A percentile compares a stretch with the other conserved stretches of the same genome.
These are phyloP conservation scores for Torulaspora indica DNA, from an alignment of 805 yeast genomes.

Conservation along the genomic window DNA sequence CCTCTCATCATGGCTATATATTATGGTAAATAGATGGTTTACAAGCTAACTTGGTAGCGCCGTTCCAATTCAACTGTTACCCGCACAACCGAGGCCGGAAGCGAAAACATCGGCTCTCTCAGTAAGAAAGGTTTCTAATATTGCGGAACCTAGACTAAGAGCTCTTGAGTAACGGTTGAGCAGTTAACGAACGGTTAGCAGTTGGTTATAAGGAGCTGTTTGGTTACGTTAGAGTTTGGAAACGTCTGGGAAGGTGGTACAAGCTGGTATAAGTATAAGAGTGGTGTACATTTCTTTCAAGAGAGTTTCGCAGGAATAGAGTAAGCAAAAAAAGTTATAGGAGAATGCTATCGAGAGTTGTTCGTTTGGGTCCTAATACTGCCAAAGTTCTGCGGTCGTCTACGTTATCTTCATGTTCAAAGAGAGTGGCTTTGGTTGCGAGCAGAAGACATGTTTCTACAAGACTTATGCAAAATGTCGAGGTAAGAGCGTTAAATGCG, in stretches of 20 bases:
- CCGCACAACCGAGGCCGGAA: slow-evolving; percentile 5
- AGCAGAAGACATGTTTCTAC: slow-evolving; percentile 16
- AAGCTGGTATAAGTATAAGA: too few species aligned
- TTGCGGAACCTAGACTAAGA: neutral
- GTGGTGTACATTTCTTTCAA: too few species aligned
- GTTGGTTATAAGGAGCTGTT: neutral
- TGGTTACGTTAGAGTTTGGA: neutral
- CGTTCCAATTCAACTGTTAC: neutral
- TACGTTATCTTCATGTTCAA: slow-evolving; percentile 6
- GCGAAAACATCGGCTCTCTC: slow-evolving; percentile 1
- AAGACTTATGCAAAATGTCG: slow-evolving; percentile 6
- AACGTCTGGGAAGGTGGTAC: too few species aligned
- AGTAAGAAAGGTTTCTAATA: neutral
- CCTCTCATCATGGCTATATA: neutral
- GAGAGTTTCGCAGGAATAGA: too few species aligned
- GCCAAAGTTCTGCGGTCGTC: slow-evolving; percentile 11
- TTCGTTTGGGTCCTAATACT: slow-evolving; percentile 7
- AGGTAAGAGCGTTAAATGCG: slow-evolving; percentile 3
- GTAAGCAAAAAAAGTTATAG: too few species aligned
- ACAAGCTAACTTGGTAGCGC: slow-evolving; percentile 5
- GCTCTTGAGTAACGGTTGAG: neutral
- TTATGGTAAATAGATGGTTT: too few species aligned
- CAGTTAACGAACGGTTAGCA: neutral
- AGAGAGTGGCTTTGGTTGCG: slow-evolving; percentile 6
- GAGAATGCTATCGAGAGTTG: slow-evolving; percentile 13